These are phyloP conservation scores for Amyloporia xantha DNA, from an alignment of 768 basidiomycete species.

Conservation along the genomic window DNA sequence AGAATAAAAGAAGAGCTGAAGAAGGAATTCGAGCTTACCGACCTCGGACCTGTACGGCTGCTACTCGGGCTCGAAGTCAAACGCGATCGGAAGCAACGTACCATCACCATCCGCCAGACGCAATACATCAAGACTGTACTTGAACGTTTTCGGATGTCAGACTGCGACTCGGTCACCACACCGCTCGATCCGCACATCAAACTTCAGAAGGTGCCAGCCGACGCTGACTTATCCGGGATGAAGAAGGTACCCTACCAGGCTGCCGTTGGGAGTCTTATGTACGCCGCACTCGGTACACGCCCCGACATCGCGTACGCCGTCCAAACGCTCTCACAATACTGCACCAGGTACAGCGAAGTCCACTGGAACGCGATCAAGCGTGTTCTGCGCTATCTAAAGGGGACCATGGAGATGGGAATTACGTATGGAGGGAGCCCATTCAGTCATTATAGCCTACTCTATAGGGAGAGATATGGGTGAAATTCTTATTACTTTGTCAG, in stretches of 20 bases:
- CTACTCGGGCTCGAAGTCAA: constrained; percentile 23
- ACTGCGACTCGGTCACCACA: constrained; percentile 13
- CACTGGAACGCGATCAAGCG: constrained; percentile 26
- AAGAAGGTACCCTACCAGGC: constrained; percentile 23
- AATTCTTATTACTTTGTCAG: too few species aligned
- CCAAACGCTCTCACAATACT: constrained; percentile 13
- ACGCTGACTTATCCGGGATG: constrained; percentile 2
- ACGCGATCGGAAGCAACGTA: constrained; percentile 16
- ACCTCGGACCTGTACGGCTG: neutral
- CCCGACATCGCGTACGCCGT: constrained; percentile 29
- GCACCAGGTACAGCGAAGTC: constrained; percentile 10
- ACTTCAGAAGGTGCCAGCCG: neutral
- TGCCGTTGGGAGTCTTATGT: too few species aligned
- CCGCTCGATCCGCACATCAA: constrained; percentile 13
- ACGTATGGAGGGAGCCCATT: neutral
- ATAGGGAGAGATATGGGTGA: too few species aligned
- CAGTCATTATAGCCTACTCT: too few species aligned
- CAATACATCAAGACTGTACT: constrained; percentile 14
- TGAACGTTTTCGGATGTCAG: constrained; percentile 9
- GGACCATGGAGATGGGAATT: constrained; percentile 16
- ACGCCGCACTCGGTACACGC: too few species aligned
- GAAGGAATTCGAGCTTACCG: neutral
- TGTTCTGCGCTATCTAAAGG: constrained; percentile 26
- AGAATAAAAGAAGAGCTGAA: neutral
- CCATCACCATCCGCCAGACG: constrained; percentile 25